phyloP scores from a whole-genome alignment of 352 stramenopile species.

The Phytophthora tubulina region DNA sequence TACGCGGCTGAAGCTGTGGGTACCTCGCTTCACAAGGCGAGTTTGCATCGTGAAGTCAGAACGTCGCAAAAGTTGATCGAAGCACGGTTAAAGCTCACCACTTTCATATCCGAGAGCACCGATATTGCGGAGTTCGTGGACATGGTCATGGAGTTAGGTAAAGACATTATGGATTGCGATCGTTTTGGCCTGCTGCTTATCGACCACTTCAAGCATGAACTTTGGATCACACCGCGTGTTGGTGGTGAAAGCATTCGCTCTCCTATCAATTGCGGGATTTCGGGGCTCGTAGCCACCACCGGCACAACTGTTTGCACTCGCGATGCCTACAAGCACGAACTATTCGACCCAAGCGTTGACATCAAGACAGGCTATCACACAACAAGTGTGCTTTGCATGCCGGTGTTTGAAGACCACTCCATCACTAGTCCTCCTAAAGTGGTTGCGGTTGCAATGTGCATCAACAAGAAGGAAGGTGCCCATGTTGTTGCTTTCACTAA shows the following conservation, averaged over 20 bases:
- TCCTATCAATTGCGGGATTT: slow-evolving; percentile 76
- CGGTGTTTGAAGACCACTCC: slow-evolving; percentile 76
- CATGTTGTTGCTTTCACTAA: slow-evolving; percentile 80
- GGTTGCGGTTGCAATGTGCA: slow-evolving; percentile 85
- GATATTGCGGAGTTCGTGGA: slow-evolving; percentile 75
- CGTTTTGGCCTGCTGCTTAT: slow-evolving; percentile 77
- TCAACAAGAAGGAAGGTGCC: slow-evolving; percentile 89
- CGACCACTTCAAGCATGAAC: slow-evolving; percentile 81
- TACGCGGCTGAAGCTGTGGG: slow-evolving; percentile 76
- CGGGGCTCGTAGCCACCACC: slow-evolving; percentile 72
- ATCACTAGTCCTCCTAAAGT: slow-evolving; percentile 55
- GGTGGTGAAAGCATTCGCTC: slow-evolving; percentile 64
- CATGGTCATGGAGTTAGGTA: slow-evolving; percentile 77
- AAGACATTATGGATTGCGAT: slow-evolving; percentile 80
- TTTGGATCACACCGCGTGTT: slow-evolving; percentile 75
- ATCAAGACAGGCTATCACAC: slow-evolving; percentile 80
- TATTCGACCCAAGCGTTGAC: slow-evolving; percentile 78
- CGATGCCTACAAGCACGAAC: slow-evolving; percentile 77
- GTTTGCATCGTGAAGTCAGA: slow-evolving; percentile 71
- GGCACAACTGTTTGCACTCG: slow-evolving; percentile 64
- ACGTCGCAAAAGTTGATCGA: slow-evolving; percentile 82
- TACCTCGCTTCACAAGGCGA: slow-evolving; percentile 76
- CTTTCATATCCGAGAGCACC: slow-evolving; percentile 66
- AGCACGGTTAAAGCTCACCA: slow-evolving; percentile 66
- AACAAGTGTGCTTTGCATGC: slow-evolving; percentile 77